phyloP scores from a whole-genome alignment of 2,329 filamentous ascomycete species.

The Fusarium citri region DNA sequence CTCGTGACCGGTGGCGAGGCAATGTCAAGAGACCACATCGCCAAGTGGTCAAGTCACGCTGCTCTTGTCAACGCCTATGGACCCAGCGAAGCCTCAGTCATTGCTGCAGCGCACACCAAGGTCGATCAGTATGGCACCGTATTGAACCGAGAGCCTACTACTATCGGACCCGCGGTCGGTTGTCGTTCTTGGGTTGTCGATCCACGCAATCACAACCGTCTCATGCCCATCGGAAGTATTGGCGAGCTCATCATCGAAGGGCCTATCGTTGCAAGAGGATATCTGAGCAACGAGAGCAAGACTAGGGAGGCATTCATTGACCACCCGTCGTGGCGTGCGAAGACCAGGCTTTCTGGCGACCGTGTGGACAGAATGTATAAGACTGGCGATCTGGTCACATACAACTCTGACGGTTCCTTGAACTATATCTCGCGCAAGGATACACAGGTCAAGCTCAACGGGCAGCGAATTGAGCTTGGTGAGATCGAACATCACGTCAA shows the following conservation, averaged over 20 bases:
- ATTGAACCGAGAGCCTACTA: background rate
- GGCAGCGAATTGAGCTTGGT: constrained; percentile 65
- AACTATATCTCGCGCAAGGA: constrained; percentile 66
- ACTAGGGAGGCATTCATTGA: constrained; percentile 29
- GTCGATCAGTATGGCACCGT: background rate
- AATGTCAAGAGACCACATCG: constrained; percentile 23
- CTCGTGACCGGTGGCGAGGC: constrained; percentile 31
- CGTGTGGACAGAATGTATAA: constrained; percentile 52
- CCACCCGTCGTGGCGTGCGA: constrained; percentile 61
- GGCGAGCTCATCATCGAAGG: constrained; percentile 30
- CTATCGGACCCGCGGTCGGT: constrained; percentile 18
- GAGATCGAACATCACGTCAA: constrained; percentile 59
- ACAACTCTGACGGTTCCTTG: constrained; percentile 56
- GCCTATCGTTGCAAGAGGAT: constrained; percentile 30
- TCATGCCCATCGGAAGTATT: constrained; percentile 8
- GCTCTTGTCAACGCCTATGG: constrained; percentile 37
- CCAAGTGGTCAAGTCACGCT: constrained; percentile 23
- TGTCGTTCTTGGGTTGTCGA: constrained; percentile 25
- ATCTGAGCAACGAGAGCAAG: constrained; percentile 19
- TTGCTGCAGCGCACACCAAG: constrained; percentile 17
- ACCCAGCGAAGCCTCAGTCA: constrained; percentile 18
- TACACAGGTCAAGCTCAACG: constrained; percentile 69
- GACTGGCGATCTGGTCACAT: constrained; percentile 61
- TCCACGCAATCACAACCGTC: constrained; percentile 9
- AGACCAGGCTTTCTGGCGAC: background rate